Percentiles rank a stretch among this genome's conserved stretches.
Evolutionary conservation across 768 basidiomycete species (phyloP).

Genomic region (Amanita polypyramis): DNA sequence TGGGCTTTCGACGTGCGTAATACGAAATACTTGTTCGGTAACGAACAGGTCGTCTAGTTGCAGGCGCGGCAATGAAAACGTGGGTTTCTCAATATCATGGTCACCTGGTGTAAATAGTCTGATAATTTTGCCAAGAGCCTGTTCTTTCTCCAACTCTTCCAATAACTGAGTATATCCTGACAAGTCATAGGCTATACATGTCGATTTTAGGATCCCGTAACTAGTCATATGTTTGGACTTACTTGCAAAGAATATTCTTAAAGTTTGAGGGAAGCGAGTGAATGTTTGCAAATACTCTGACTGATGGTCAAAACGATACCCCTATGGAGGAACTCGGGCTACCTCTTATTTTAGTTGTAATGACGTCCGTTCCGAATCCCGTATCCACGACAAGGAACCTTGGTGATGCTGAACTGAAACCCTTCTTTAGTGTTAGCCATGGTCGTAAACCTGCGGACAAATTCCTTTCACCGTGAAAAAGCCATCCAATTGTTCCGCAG

Average conservation of each 20-base stretch:
- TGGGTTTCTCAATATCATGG: conserved; percentile 30
- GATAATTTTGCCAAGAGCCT: conserved; percentile 57
- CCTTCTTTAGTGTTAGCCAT: conserved; percentile 19
- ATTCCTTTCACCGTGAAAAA: conserved; percentile 38
- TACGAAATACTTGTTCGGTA: conserved; percentile 24
- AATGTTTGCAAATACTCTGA: conserved; percentile 65
- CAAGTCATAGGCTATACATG: conserved; percentile 1
- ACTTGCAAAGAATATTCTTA: conserved; percentile 68
- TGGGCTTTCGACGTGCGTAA: conserved; percentile 28
- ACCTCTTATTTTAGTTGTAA: conserved; percentile 69
- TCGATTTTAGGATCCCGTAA: background rate
- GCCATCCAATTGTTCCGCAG: conserved; percentile 55
- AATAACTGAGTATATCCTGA: conserved; percentile 44
- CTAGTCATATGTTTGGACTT: conserved; percentile 11
- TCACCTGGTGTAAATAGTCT: conserved; percentile 41
- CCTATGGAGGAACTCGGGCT: background rate
- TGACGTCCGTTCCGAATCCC: conserved; percentile 49
- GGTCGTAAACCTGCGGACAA: background rate
- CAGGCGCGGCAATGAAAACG: conserved; percentile 42
- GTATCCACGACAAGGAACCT: conserved; percentile 64
- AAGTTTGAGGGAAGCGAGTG: conserved; percentile 62
- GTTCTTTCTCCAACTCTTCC: conserved; percentile 44
- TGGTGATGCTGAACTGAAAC: conserved; percentile 67
- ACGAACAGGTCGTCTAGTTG: conserved; percentile 42
- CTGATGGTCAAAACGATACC: background rate